A percentile compares a stretch with the other conserved stretches of the same genome.
phyloP scores from a whole-genome alignment of 176 grass and related monocot genomes.

The Raddia distichophylla region DNA sequence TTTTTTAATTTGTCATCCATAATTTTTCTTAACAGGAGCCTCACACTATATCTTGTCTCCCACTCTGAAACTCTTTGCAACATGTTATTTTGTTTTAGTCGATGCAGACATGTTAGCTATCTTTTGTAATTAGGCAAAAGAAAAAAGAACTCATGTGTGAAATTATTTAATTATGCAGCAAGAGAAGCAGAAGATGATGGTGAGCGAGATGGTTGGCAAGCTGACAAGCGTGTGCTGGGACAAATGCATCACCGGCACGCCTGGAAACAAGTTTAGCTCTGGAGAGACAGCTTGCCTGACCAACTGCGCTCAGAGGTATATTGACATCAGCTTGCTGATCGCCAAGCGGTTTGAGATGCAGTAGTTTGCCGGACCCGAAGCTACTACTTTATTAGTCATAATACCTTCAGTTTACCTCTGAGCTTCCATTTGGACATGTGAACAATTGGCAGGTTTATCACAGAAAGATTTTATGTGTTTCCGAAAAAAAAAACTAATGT shows the following conservation, averaged over 20 bases:
- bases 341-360: slow-evolving; percentile 70
- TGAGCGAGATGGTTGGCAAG: slow-evolving; percentile 81
- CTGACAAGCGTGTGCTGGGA: slow-evolving; percentile 79
- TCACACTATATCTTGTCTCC: background rate
- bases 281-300: slow-evolving; percentile 72
- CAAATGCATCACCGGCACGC: slow-evolving; percentile 85
- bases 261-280: slow-evolving; percentile 84
- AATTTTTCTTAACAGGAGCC: background rate
- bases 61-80: background rate
- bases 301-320: slow-evolving; percentile 71
- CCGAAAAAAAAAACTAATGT: background rate
- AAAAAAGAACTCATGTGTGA: background rate
- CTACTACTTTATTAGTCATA: background rate
- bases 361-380: slow-evolving; percentile 4
- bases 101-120: background rate
- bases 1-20: background rate
- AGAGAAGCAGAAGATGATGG: slow-evolving; percentile 83
- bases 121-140: background rate
- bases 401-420: background rate
- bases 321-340: slow-evolving; percentile 78
- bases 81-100: background rate
- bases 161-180: slow-evolving; percentile 53
- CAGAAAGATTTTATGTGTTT: background rate
- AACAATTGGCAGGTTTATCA: background rate
- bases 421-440: background rate